Evolutionary conservation across 805 yeast species (phyloP).

Genomic region (Pichia exigua): DNA sequence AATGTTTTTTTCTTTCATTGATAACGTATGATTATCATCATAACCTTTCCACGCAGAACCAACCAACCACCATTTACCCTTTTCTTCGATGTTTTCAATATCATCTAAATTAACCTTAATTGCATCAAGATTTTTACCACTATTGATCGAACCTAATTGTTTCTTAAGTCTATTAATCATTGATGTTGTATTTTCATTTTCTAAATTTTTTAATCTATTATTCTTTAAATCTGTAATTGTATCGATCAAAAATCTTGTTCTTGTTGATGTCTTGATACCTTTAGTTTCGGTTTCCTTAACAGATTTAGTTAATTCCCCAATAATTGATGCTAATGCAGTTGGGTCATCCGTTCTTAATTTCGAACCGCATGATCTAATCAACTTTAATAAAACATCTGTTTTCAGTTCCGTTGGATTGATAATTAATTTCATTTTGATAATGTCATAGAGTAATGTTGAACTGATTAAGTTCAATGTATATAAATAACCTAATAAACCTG

Average conservation of each 20-base stretch:
- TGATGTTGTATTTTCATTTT: slow-evolving; percentile 45
- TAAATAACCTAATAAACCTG: slow-evolving; percentile 67
- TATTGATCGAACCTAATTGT: slow-evolving; percentile 44
- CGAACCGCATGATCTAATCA: slow-evolving; percentile 71
- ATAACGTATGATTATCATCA: not conserved
- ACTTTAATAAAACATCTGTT: slow-evolving; percentile 68
- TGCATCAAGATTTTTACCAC: slow-evolving; percentile 54
- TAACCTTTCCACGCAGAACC: slow-evolving; percentile 95
- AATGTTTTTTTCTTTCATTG: not conserved
- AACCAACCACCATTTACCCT: slow-evolving; percentile 98
- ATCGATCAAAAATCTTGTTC: slow-evolving; percentile 79
- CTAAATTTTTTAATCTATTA: slow-evolving; percentile 56
- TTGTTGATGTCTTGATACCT: slow-evolving; percentile 36
- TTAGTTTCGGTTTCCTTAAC: slow-evolving; percentile 31
- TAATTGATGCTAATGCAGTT: slow-evolving; percentile 70
- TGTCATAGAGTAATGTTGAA: slow-evolving; percentile 67
- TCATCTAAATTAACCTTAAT: slow-evolving; percentile 79
- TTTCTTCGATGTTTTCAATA: slow-evolving; percentile 63
- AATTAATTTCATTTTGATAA: slow-evolving; percentile 39
- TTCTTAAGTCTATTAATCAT: slow-evolving; percentile 56
- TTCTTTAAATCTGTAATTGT: slow-evolving; percentile 80
- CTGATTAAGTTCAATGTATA: slow-evolving; percentile 74
- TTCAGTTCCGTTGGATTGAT: slow-evolving; percentile 52
- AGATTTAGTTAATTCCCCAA: slow-evolving; percentile 46
- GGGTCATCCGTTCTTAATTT: slow-evolving; percentile 91